A percentile compares a stretch with the other conserved stretches of the same genome.
These are phyloP conservation scores for Macrophomina pseudophaseolina DNA, from an alignment of 2,329 filamentous ascomycete genomes.

Conservation along the genomic window DNA sequence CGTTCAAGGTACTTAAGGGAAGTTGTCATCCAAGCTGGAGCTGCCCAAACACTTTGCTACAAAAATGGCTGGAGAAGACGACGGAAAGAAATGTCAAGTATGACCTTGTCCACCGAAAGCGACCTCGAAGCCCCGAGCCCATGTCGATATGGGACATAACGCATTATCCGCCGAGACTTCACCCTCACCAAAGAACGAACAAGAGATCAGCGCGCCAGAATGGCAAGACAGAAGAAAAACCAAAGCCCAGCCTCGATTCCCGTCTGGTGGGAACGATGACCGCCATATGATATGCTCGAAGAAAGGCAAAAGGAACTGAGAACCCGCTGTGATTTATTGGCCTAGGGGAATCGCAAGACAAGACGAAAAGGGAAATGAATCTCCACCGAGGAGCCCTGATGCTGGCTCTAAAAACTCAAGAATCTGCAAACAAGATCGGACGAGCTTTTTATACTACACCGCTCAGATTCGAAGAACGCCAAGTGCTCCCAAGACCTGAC, in stretches of 20 bases:
- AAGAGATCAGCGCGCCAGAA: not conserved
- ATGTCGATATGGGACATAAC: conserved; percentile 6
- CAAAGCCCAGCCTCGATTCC: not conserved
- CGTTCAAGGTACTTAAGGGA: conserved; percentile 1
- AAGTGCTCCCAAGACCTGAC: conserved; percentile 22
- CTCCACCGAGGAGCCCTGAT: conserved; percentile 22
- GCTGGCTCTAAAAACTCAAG: conserved; percentile 21
- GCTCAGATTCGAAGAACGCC: conserved; percentile 21
- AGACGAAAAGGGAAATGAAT: conserved; percentile 8
- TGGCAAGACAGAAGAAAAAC: not conserved
- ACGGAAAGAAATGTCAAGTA: not conserved
- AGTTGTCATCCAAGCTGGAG: not conserved
- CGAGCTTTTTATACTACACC: conserved; percentile 27
- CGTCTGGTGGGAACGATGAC: not conserved
- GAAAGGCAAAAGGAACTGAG: not conserved
- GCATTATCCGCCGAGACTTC: conserved; percentile 3
- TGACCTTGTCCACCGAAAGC: not conserved
- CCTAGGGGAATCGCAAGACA: conserved; percentile 23
- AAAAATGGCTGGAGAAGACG: not conserved
- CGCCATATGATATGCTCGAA: conserved; percentile 3
- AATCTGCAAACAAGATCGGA: conserved; percentile 11
- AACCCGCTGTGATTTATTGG: conserved; percentile 12
- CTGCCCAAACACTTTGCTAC: conserved; percentile 2
- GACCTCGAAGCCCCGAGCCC: not conserved
- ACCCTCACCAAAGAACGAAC: not conserved